Base-by-base conservation (phyloP, 1,139 yeast genomes). In the Candida sanyaensis region DNA sequence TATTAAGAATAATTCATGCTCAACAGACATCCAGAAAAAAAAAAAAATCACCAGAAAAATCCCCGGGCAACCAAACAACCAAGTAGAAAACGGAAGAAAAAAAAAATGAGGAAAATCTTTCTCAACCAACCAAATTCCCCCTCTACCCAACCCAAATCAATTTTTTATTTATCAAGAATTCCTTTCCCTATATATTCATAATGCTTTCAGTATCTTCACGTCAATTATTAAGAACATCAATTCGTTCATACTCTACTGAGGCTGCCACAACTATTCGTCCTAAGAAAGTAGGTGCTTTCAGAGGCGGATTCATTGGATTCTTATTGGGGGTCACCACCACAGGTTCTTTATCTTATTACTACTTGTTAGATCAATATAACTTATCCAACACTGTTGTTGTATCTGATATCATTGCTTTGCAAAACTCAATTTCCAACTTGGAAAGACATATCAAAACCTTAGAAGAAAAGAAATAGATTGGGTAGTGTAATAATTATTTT, bases 291-390 rank as follows among this genome's bases (percentile, higher is more conserved):
- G 86, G 87, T 9, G 81, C 84, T 32, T 73, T 86, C 58, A 81
- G 84, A 63, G 91, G 89, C 11, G 87, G 87, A 3, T 67, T 85
- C 45, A 67, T 85, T 47, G 96, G 96, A 2, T 89, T 89, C 66
- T 75, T 89, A 51, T 73, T 85, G 36, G 96, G 96, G 41, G 87
- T 86, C 40, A 75, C 89, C 24, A 66, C 77, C 53, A 86, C 96
- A 26, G 93, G 96, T 1, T 80, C 79, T 47, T 88, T 81, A 8
- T 84, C 93, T 10, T 89, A 88, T 71, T 86, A 82, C 66, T 89
- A 88, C 66, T 74, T 88, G 56, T 70, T 88, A 51, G 95, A 88
- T 59, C 89, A 87, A 65, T 88, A 87, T 76, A 83, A 86, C 61
- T 71, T 78, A 50, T 81, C 93, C 57, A 87, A 85, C 65, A 78